Conservation (phyloP, 495 filamentous ascomycete species). For the Penicillium atrosanguineum region DNA sequence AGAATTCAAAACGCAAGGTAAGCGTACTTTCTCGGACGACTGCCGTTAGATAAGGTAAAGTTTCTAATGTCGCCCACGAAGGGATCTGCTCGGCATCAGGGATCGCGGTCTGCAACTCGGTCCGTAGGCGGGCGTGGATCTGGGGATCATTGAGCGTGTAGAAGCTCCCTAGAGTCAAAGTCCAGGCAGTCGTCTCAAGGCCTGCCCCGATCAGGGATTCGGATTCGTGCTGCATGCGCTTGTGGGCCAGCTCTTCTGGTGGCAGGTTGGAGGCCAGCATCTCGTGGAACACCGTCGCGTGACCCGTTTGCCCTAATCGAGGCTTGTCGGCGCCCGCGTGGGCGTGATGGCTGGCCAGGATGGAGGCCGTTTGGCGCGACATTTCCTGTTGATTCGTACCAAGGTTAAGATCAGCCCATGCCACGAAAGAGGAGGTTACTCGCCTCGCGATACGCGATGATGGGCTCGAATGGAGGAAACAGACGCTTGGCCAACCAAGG, state of each 20-base stretch:
- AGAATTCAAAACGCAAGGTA: background rate
- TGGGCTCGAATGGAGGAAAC: too few species aligned
- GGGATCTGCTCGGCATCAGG: background rate
- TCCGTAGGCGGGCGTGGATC: background rate
- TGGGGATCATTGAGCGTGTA: background rate
- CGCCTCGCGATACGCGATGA: too few species aligned
- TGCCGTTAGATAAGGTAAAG: background rate
- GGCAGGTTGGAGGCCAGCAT: conserved; percentile 30
- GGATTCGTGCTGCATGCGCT: conserved; percentile 39
- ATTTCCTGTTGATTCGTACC: too few species aligned
- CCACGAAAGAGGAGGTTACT: too few species aligned
- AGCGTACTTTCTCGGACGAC: background rate
- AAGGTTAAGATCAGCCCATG: too few species aligned
- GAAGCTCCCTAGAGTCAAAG: background rate
- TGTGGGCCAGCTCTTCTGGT: conserved; percentile 24
- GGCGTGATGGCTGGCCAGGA: too few species aligned
- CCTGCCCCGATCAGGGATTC: conserved; percentile 36
- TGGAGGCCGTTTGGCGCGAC: too few species aligned
- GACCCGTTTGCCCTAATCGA: too few species aligned
- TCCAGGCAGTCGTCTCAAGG: conserved; percentile 35
- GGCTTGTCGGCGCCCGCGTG: too few species aligned
- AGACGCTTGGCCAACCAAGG: too few species aligned
- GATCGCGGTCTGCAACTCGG: background rate
- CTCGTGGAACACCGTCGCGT: conserved; percentile 42
- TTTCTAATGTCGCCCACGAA: background rate